phyloP scores from a whole-genome alignment of 345 rosid species.

The Camelina neglecta region DNA sequence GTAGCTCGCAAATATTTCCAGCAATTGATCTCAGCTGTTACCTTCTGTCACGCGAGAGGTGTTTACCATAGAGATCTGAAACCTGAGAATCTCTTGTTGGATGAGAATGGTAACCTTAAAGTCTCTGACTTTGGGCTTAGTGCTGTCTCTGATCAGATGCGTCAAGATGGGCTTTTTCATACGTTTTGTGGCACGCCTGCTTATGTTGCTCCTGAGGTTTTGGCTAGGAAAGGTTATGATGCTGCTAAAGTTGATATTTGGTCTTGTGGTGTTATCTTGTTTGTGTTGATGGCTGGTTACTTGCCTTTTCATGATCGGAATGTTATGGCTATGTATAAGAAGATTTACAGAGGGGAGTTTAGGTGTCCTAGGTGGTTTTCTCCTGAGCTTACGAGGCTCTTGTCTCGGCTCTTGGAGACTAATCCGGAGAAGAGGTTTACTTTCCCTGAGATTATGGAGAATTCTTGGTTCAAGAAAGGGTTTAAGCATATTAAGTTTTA shows the following conservation, averaged over 20 bases:
- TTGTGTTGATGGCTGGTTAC: slow-evolving; percentile 74
- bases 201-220: slow-evolving; percentile 87
- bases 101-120: slow-evolving; percentile 72
- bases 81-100: slow-evolving; percentile 81
- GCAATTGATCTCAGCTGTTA: slow-evolving; percentile 78
- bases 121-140: slow-evolving; percentile 91
- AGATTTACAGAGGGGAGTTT: slow-evolving; percentile 74
- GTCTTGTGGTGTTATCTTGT: slow-evolving; percentile 91
- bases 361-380: slow-evolving; percentile 82
- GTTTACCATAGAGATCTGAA: slow-evolving; percentile 86
- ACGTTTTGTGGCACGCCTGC: slow-evolving; percentile 91
- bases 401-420: slow-evolving; percentile 60
- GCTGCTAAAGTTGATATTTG: slow-evolving; percentile 86
- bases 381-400: slow-evolving; percentile 55
- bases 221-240: slow-evolving; percentile 72
- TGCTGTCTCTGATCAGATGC: slow-evolving; percentile 75
- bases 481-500: slow-evolving; percentile 69
- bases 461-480: slow-evolving; percentile 78
- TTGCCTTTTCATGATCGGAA: slow-evolving; percentile 86
- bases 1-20: slow-evolving; percentile 79
- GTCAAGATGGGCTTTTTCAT: slow-evolving; percentile 75
- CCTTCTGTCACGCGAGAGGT: slow-evolving; percentile 80
- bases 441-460: slow-evolving; percentile 72
- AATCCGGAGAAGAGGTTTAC: slow-evolving; percentile 75
- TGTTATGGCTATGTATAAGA: slow-evolving; percentile 78